phyloP scores from a whole-genome alignment of 2,329 filamentous ascomycete species.

The Dryadomyces quercus-mongolicae region DNA sequence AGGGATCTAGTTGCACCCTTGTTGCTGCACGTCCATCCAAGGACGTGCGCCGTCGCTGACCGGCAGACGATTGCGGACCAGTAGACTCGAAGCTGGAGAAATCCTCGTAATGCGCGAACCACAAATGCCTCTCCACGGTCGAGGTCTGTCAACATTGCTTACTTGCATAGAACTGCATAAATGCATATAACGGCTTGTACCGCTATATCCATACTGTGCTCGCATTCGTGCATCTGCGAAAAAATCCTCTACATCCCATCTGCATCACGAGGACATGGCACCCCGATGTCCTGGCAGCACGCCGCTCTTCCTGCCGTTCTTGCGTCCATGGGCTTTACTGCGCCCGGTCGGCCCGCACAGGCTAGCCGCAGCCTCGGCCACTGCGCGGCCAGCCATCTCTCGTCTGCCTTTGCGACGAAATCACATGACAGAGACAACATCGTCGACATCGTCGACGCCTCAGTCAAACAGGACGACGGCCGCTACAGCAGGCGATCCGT shows the following conservation, averaged over 20 bases:
- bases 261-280: conserved; percentile 21
- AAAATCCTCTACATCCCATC: too few relatives aligned
- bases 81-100: too few relatives aligned
- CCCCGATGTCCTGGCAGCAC: conserved; percentile 25
- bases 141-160: neutral
- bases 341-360: neutral
- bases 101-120: too few relatives aligned
- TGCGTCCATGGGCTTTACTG: conserved; percentile 39
- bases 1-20: too few relatives aligned
- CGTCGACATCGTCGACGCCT: neutral
- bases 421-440: conserved; percentile 2
- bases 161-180: neutral
- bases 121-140: too few relatives aligned
- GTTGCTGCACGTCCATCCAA: too few relatives aligned
- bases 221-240: neutral
- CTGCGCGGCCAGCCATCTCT: neutral
- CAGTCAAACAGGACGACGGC: neutral
- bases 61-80: neutral
- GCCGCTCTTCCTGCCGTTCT: conserved; percentile 27
- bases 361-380: neutral
- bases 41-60: neutral
- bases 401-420: neutral
- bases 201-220: neutral
- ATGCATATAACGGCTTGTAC: neutral
- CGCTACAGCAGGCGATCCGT: neutral